phyloP scores from a whole-genome alignment of 768 basidiomycete genomes.

The Chalciporus chontae region DNA sequence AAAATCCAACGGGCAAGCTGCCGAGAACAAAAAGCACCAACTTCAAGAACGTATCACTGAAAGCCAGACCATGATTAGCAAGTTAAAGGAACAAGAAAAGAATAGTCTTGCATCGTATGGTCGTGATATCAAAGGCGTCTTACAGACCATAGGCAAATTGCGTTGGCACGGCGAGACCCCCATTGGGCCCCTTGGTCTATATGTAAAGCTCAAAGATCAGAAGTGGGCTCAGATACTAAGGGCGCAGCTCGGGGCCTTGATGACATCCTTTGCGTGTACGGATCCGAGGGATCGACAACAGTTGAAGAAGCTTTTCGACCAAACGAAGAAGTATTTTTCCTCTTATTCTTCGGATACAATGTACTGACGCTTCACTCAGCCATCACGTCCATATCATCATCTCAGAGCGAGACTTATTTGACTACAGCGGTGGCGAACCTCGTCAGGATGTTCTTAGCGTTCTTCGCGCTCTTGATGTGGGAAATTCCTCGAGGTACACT shows the following conservation, averaged over 20 bases:
- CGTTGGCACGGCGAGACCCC: constrained; percentile 66
- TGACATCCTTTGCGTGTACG: constrained; percentile 75
- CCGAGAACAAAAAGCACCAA: constrained; percentile 30
- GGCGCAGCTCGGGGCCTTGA: constrained; percentile 48
- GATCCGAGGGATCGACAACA: constrained; percentile 57
- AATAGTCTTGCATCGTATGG: constrained; percentile 65
- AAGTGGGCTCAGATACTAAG: constrained; percentile 68
- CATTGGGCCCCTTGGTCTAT: constrained; percentile 75
- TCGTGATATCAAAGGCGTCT: constrained; percentile 51
- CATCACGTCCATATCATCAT: constrained; percentile 53
- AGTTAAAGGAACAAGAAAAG: constrained; percentile 48
- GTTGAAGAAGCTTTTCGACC: constrained; percentile 55
- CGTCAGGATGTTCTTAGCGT: constrained; percentile 62
- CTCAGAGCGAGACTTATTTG: constrained; percentile 73
- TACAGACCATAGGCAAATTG: constrained; percentile 47
- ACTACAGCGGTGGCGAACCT: constrained; percentile 74
- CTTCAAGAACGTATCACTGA: constrained; percentile 43
- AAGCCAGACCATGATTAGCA: constrained; percentile 47
- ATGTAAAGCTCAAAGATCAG: constrained; percentile 70
- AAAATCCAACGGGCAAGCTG: constrained; percentile 34
- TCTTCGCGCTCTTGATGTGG: constrained; percentile 76
- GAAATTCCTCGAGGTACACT: constrained; percentile 12
- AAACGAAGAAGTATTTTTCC: constrained; percentile 58
- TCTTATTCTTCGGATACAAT: not conserved
- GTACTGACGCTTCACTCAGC: constrained; percentile 35